Evolutionary conservation across 1,284 basidiomycete genomes (phyloP).

Genomic region (Ganoderma sinense): DNA sequence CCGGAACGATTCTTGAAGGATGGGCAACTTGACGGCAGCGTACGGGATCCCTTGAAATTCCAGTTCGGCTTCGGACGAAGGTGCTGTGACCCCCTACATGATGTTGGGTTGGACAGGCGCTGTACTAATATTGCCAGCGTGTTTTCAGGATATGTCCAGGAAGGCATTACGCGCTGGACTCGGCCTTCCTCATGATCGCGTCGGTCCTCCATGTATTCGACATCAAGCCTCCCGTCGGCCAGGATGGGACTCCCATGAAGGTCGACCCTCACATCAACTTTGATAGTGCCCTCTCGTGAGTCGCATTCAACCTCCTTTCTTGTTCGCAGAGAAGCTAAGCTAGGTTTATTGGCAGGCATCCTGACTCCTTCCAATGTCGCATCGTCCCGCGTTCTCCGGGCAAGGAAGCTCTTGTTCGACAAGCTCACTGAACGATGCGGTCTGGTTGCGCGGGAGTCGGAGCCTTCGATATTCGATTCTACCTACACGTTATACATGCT

Average conservation of each 20-base stretch:
- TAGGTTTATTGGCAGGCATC: neutral
- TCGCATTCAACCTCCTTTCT: neutral
- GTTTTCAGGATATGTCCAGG: constrained; percentile 34
- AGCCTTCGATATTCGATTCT: neutral
- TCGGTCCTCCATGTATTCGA: constrained; percentile 26
- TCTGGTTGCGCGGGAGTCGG: neutral
- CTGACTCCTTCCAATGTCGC: neutral
- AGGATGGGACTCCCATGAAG: neutral
- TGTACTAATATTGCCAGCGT: neutral
- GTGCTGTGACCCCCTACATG: constrained; percentile 10
- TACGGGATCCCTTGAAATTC: constrained; percentile 23
- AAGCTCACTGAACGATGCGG: neutral
- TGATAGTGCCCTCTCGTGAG: neutral
- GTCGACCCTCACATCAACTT: neutral
- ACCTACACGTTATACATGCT: neutral
- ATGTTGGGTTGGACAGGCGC: too few relatives aligned
- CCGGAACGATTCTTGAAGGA: constrained; percentile 33
- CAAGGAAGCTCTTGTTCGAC: neutral
- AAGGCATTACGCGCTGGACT: constrained; percentile 27
- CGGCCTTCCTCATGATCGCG: constrained; percentile 25
- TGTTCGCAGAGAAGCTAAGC: neutral
- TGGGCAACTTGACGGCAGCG: constrained; percentile 18
- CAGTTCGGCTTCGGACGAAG: constrained; percentile 33
- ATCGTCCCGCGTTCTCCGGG: neutral
- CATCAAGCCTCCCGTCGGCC: constrained; percentile 7